Base-by-base conservation (phyloP, 2,329 filamentous ascomycete genomes). In the Verticillium albo-atrum region DNA sequence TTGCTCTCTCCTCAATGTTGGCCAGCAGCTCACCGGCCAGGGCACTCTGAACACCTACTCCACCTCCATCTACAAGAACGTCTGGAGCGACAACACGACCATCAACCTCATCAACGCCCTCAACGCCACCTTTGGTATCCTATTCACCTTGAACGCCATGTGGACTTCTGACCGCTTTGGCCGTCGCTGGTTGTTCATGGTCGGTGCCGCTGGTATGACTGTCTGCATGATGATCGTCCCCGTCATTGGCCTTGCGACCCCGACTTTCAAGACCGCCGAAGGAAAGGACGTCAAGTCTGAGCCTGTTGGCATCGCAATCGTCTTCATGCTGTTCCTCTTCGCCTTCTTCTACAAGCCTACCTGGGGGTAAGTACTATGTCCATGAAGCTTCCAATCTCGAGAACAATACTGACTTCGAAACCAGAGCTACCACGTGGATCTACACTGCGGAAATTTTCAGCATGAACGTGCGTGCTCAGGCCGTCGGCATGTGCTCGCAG, bases 91-190 rank as follows among this genome's bases (percentile, higher is more conserved):
- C 58, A 75, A 73, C 58, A 75, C 81, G 55, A 85, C 81, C 25
- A 89, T 90, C 69, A 86, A 86, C 63, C 78, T 91, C 32, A 91
- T 91, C 78, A 91, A 91, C 70, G 88, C 88, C 4, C 77, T 91
- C 58, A 91, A 90, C 70, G 88, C 87, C 47, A 91, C 88, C 6
- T 88, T 87, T 64, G 86, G 86, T 59, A 91, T 91, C 63, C 61
- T 90, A 25, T 91, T 91, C 73, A 91, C 88, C 0, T 77, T 90
- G 52, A 90, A 90, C 65, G 88, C 88, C 15, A 82, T 87, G 37
- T 91, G 88, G 87, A 89, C 87, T 4, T 86, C 89, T 34, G 88
- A 91, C 70, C 82, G 87, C 55, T 90, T 88, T 64, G 89, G 88
- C 37, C 82, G 88, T 57, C 87, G 88, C 66, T 87, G 88, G 77